These are phyloP conservation scores for Schoenoplectus triqueter DNA, from an alignment of 202 grass and related monocot genomes.

Conservation along the genomic window DNA sequence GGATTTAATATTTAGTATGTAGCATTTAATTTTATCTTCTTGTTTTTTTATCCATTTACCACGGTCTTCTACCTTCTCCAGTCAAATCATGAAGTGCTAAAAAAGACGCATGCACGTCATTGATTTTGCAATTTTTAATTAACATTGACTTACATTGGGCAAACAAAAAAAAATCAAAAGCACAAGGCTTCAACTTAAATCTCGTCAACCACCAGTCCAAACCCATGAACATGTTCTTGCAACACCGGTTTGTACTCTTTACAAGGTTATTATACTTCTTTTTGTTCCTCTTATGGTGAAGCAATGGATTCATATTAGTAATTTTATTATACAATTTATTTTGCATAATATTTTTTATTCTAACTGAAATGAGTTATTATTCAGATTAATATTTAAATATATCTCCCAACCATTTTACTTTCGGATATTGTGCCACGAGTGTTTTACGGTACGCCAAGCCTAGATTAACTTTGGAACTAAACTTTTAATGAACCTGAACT, in stretches of 20 bases:
- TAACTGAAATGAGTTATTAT: too few relatives aligned
- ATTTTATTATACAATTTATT: too few relatives aligned
- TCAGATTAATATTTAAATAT: too few relatives aligned
- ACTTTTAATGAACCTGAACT: too few relatives aligned
- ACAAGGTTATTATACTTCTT: background rate
- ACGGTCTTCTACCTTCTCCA: background rate
- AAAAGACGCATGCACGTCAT: constrained; percentile 17
- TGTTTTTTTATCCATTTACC: background rate
- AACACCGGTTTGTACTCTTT: background rate
- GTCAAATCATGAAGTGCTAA: constrained; percentile 8
- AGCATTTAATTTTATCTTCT: too few relatives aligned
- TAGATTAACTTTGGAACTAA: background rate
- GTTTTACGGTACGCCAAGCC: background rate
- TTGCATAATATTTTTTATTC: too few relatives aligned
- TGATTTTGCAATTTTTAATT: constrained; percentile 3
- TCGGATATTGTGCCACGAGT: background rate
- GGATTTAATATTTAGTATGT: too few relatives aligned
- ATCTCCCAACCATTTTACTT: background rate
- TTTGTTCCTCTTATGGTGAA: background rate
- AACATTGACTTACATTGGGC: constrained; percentile 35
- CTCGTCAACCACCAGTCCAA: background rate
- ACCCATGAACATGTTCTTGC: constrained; percentile 19
- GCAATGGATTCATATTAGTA: too few relatives aligned
- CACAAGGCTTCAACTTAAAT: constrained; percentile 27
- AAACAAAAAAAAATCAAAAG: constrained; percentile 30